Percentiles rank a stretch among this genome's conserved stretches.
These are phyloP conservation scores for Syncephalastrum racemosum DNA, from an alignment of 371 early-diverging fungal genomes.

Conservation along the genomic window DNA sequence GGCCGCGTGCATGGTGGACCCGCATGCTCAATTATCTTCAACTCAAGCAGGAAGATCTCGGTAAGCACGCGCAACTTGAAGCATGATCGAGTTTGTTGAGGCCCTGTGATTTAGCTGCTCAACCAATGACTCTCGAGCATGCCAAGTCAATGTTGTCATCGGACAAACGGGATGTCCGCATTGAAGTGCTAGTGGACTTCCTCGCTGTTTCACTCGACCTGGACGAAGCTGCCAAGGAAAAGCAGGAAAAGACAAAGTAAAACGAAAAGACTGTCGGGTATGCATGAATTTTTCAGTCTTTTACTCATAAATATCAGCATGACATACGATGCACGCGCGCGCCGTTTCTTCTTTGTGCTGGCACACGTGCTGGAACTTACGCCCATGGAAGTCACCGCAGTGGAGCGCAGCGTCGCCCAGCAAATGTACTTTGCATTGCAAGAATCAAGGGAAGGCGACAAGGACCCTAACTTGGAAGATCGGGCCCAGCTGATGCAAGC, in stretches of 20 bases:
- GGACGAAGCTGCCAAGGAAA: slow-evolving; percentile 7
- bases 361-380: slow-evolving; percentile 20
- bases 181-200: slow-evolving; percentile 34
- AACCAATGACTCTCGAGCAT: slow-evolving; percentile 12
- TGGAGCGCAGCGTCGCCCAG: slow-evolving; percentile 43
- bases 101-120: slow-evolving; percentile 1
- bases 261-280: background rate
- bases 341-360: slow-evolving; percentile 32
- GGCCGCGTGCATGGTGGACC: slow-evolving; percentile 30
- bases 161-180: slow-evolving; percentile 34
- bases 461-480: slow-evolving; percentile 10
- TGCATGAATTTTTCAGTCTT: background rate
- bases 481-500: slow-evolving; percentile 26
- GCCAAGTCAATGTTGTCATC: slow-evolving; percentile 15
- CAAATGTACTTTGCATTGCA: slow-evolving; percentile 47
- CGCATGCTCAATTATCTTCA: slow-evolving; percentile 24
- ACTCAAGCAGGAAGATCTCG: slow-evolving; percentile 25
- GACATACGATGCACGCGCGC: slow-evolving; percentile 43
- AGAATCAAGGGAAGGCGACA: slow-evolving; percentile 16
- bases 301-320: slow-evolving; percentile 10
- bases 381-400: slow-evolving; percentile 28
- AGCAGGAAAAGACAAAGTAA: no score
- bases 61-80: slow-evolving; percentile 7
- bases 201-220: slow-evolving; percentile 25
- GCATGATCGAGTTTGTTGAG: background rate